Evolutionary conservation across 2,329 filamentous ascomycete species (phyloP).

Genomic region (Botrytis paeoniae): DNA sequence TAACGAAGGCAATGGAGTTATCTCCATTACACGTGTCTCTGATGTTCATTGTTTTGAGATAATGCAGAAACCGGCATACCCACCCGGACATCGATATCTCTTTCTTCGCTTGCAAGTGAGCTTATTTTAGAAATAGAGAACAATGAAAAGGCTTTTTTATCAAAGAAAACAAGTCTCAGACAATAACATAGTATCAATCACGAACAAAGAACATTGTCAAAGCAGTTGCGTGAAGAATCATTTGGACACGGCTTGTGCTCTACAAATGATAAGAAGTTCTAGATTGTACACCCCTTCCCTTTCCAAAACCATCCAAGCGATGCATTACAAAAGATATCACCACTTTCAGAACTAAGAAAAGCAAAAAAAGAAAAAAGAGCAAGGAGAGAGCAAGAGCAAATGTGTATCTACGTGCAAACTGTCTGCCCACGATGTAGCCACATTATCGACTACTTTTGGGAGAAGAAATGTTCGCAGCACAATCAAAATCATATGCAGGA

Average conservation of each 20-base stretch:
- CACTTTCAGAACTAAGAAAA: neutral
- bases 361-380: neutral
- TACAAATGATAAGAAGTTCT: neutral
- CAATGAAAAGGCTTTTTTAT: neutral
- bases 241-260: neutral
- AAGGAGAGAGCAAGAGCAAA: neutral
- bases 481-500: constrained; percentile 9
- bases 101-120: neutral
- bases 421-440: neutral
- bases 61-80: neutral
- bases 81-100: neutral
- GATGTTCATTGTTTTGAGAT: neutral
- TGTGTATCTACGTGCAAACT: constrained; percentile 13
- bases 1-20: neutral
- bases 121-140: neutral
- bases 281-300: neutral
- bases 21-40: neutral
- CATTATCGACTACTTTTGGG: neutral
- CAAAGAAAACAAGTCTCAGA: constrained; percentile 9
- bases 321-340: neutral
- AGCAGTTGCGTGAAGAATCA: neutral
- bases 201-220: constrained; percentile 3
- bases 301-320: neutral
- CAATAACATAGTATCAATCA: constrained; percentile 2
- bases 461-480: neutral